Evolutionary conservation across 306 rosid genomes (phyloP).

Genomic region (Sphenostylis stenocarpa): DNA sequence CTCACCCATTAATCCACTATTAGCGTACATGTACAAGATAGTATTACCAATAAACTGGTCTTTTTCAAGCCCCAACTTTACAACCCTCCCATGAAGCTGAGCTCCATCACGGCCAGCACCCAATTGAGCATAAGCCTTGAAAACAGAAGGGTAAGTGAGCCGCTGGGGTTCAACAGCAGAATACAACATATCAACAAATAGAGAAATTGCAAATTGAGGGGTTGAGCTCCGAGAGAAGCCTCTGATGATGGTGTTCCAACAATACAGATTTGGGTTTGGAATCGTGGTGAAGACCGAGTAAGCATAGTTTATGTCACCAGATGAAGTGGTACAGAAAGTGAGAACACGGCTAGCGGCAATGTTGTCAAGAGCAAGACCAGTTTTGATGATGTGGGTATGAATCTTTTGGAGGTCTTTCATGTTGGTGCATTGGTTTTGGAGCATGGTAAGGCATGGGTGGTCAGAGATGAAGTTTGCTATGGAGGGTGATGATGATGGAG

Average conservation of each 20-base stretch:
- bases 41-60: conserved; percentile 65
- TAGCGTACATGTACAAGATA: conserved; percentile 66
- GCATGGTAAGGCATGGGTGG: conserved; percentile 66
- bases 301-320: conserved; percentile 75
- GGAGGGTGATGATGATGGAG: conserved; percentile 54
- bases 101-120: conserved; percentile 62
- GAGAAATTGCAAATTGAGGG: conserved; percentile 58
- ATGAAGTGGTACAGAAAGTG: conserved; percentile 65
- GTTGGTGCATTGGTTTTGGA: conserved; percentile 65
- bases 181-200: conserved; percentile 73
- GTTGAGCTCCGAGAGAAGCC: conserved; percentile 72
- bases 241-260: conserved; percentile 84
- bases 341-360: conserved; percentile 63
- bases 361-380: conserved; percentile 53
- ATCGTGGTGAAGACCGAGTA: conserved; percentile 54
- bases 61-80: conserved; percentile 55
- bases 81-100: conserved; percentile 84
- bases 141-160: conserved; percentile 84
- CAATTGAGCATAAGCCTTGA: conserved; percentile 75
- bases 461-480: conserved; percentile 65
- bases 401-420: conserved; percentile 70
- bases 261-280: conserved; percentile 57
- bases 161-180: conserved; percentile 53
- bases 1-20: conserved; percentile 64
- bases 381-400: conserved; percentile 69